Percentiles rank a stretch among this genome's conserved stretches.
These are phyloP conservation scores for Austroboletus eburneus DNA, from an alignment of 768 basidiomycete genomes.

Conservation along the genomic window DNA sequence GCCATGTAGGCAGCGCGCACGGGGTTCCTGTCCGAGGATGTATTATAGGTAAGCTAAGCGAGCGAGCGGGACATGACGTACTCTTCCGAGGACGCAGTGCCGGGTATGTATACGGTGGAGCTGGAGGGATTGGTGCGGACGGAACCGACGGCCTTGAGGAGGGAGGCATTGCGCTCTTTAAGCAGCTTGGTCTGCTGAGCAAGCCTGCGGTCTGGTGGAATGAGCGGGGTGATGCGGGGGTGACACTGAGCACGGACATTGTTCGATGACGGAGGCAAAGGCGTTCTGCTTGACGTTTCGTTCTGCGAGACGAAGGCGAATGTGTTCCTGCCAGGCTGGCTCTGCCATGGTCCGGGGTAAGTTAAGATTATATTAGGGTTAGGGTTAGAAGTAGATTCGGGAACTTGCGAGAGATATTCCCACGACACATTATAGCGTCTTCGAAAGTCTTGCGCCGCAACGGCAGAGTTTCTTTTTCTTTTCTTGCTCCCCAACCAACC, in stretches of 20 bases:
- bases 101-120: conserved; percentile 58
- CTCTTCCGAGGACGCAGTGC: conserved; percentile 61
- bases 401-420: conserved; percentile 20
- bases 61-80: conserved; percentile 33
- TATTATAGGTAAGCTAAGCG: background rate
- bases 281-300: conserved; percentile 80
- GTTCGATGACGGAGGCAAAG: conserved; percentile 83
- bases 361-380: conserved; percentile 15
- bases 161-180: conserved; percentile 87
- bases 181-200: conserved; percentile 89
- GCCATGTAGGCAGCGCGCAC: conserved; percentile 84
- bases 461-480: too few species aligned
- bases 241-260: conserved; percentile 58
- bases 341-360: conserved; percentile 58
- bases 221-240: conserved; percentile 9
- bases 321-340: conserved; percentile 79
- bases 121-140: conserved; percentile 60
- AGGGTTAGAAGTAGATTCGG: conserved; percentile 23
- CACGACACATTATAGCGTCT: conserved; percentile 20
- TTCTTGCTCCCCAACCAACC: conserved; percentile 8
- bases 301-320: conserved; percentile 74
- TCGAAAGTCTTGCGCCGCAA: too few species aligned
- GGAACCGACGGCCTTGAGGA: conserved; percentile 78
- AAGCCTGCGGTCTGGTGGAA: conserved; percentile 72
- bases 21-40: conserved; percentile 54